These are phyloP conservation scores for Skeletonema menzelii DNA, from an alignment of 108 stramenopile species.

Conservation along the genomic window DNA sequence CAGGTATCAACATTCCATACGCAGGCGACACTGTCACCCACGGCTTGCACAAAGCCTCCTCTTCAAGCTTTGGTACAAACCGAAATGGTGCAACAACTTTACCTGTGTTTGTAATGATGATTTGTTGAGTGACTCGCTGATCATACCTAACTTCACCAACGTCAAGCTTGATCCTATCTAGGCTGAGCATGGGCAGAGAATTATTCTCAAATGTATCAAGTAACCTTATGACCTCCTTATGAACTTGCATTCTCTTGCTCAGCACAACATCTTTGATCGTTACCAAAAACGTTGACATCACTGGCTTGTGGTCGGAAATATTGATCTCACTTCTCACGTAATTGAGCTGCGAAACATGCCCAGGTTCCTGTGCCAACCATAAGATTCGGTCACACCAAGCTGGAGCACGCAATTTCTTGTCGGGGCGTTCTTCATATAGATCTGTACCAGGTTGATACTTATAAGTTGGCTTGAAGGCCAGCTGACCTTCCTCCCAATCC, in stretches of 20 bases:
- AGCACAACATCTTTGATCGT: slow-evolving; percentile 84
- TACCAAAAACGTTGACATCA: slow-evolving; percentile 81
- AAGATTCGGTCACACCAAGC: slow-evolving; percentile 99
- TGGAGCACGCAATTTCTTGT: slow-evolving; percentile 98
- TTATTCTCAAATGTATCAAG: slow-evolving; percentile 88
- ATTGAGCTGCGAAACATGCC: slow-evolving; percentile 78
- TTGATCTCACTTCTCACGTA: slow-evolving; percentile 86
- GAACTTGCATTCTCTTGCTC: slow-evolving; percentile 70
- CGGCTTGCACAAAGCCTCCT: slow-evolving; percentile 81
- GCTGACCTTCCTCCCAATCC: slow-evolving; percentile 90
- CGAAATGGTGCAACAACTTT: slow-evolving; percentile 87
- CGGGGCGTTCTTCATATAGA: slow-evolving; percentile 92
- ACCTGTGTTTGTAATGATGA: slow-evolving; percentile 87
- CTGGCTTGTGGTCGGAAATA: slow-evolving; percentile 98
- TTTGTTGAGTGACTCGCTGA: slow-evolving; percentile 60
- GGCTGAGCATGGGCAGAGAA: slow-evolving; percentile 79
- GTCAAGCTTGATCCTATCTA: slow-evolving; percentile 74
- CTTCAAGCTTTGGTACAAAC: slow-evolving; percentile 93
- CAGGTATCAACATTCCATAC: slow-evolving; percentile 93
- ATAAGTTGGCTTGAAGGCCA: slow-evolving; percentile 95
- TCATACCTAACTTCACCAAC: slow-evolving; percentile 83
- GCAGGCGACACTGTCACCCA: slow-evolving; percentile 91
- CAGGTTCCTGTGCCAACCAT: slow-evolving; percentile 88
- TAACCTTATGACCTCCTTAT: slow-evolving; percentile 75
- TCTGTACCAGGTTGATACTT: slow-evolving; percentile 98